Base-by-base conservation (phyloP, 2,329 filamentous ascomycete species). In the Fusarium camptoceras region DNA sequence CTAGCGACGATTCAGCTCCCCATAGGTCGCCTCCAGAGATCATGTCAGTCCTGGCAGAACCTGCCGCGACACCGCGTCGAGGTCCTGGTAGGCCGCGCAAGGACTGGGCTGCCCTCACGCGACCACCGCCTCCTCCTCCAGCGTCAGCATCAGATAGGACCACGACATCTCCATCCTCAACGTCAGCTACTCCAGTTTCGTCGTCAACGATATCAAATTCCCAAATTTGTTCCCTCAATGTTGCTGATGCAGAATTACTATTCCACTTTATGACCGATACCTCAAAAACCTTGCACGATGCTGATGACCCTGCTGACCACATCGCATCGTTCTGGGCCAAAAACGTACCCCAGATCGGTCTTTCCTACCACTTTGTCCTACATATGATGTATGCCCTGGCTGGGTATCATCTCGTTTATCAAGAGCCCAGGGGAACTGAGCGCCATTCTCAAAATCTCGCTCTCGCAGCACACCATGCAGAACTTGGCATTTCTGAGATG, bases 11-110 rank as follows among this genome's bases (percentile, higher is more conserved):
- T 28, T 54, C 55, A 59, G 58, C 53, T 34, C 60, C 65, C 28
- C 69, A 65, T 24, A 66, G 43, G 25, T 70, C 72, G 8, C 54
- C 68, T 18, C 59, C 63, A 30, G 68, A 68, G 24, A 60, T 59
- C 16, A 31, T 51, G 11, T 59, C 65, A 9, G 66, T 61, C 27
- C 68, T 68, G 9, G 66, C 43, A 61, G 71, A 68, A 46, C 55
- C 72, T 48, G 55, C 55, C 6, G 49, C 62, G 11, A 44, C 73
- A 22, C 74, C 68, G 18, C 75, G 74, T n/a, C 72, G 76, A 25
- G 75, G 75, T 25, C 73, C 75, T 37, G 76, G 76, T 5, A 73
- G 76, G n/a, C 76, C 76, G 10, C 70, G 76, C 11, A 78, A 76
- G 44, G 74, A 78, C 56, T 78, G 75, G 76, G 73, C 72, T 10